Evolutionary conservation across 208 protist species (phyloP), one percentile per base, ranked within the genome.

Genomic region (Naegleria fowleri): DNA sequence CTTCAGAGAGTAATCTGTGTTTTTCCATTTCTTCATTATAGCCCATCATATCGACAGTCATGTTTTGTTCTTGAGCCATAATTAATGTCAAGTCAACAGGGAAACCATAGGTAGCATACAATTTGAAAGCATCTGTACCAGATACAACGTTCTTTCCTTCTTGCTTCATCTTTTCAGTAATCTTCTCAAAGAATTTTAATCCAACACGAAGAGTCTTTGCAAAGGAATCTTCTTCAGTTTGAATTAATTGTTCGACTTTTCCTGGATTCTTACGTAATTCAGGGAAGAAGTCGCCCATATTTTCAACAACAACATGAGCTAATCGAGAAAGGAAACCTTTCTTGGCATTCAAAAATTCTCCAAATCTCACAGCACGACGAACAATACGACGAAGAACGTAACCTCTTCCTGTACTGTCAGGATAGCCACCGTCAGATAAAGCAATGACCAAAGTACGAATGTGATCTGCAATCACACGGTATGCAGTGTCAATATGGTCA

Each of bases 381-480:
- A 99, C 96, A 86, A 99, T 99, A 88, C 98, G 97, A 55, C 99
- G 97, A 43, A 99, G 95, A 22, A 99, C 98, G 90, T 99, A 99
- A 90, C 97, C 98, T 91, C 98, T 95, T 9, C 98, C 98, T 83
- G 96, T 94, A 15, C 93, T 96, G 93, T 97, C 96, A 16, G 98
- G 98, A 83, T 98, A 94, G 13, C 97, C 98, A 91, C 98, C 98
- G 93, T 99, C 98, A 67, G 97, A 95, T 79, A 99, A 95, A 9
- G 99, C 97, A 86, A 99, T 96, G 59, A 96, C 97, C 38, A 99
- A 95, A 83, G 98, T 99, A 92, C 99, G 98, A 92, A 99, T 99
- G 95, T 99, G 99, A 94, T 99, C 99, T n/a, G 98, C 99, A 83
- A 99, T 96, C 11, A 99, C 98, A 90, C 98, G 97, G 94, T 99